Evolutionary conservation across 805 yeast species (phyloP), one percentile per base, ranked within the genome.

Genomic region (Wickerhamiella sorbophila): DNA sequence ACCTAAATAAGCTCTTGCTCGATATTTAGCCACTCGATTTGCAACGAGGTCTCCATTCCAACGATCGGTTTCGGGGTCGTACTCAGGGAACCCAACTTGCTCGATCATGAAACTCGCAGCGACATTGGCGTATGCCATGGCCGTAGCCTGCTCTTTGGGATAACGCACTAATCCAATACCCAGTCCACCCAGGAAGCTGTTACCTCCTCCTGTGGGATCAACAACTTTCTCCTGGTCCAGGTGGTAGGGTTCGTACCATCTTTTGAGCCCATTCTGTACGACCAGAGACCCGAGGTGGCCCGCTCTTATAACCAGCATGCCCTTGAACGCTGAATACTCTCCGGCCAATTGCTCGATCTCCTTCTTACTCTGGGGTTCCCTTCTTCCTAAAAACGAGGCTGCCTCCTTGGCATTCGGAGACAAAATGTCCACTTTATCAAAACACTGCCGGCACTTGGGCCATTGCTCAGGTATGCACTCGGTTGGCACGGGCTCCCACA

Each of bases 151-250:
- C 64, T 31, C 65, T 59, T 39, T 39, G 5, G 40, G 26, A 9
- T 35, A 37, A 10, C 40, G 31, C 14, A 76, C 55, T 1, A 71
- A 62, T 0, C 77, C 91, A 1, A 78, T 62, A 8, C 78, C 71
- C 42, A 85, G 71, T 0, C 82, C 94, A 1, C 95, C 96, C 40
- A 84, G 72, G 55, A 80, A 86, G 0, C 94, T 70, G 54, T 87
- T 93, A 0, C 97, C 97, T 15, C 94, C 95, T 0, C 97, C 97
- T 0, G 96, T 87, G 2, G 95, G 93, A 58, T 87, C 97, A 1
- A 81, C 65, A 0, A 86, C 86, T 38, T 58, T 57, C 3, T 53
- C 51, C 17, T 61, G 63, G 16, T 61, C 57, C 10, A 53, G 57
- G 54, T 86, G 94, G 57, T 79, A 88, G 1, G 95, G 83, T 0